Evolutionary conservation across 768 basidiomycete species (phyloP).

Genomic region (Serendipita vermifera): DNA sequence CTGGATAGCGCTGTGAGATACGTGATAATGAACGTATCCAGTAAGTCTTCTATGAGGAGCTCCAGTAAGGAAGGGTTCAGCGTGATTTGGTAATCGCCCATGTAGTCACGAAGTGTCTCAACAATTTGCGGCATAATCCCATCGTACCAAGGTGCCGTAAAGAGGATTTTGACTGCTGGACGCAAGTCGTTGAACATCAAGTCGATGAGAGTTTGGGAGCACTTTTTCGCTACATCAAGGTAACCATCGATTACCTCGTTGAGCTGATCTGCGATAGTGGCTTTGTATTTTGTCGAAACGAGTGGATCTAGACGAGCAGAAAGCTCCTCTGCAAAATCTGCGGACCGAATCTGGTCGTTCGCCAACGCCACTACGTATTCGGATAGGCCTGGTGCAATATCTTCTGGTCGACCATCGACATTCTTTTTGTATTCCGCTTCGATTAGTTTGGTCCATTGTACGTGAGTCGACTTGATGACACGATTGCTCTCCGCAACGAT

Average conservation of each 20-base stretch:
- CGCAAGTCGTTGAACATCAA: conserved; percentile 92
- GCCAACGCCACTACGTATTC: conserved; percentile 95
- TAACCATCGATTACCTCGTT: conserved; percentile 98
- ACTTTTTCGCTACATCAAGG: conserved; percentile 95
- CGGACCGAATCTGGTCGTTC: conserved; percentile 94
- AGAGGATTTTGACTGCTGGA: conserved; percentile 70
- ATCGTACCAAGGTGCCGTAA: conserved; percentile 83
- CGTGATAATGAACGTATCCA: conserved; percentile 77
- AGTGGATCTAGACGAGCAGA: conserved; percentile 77
- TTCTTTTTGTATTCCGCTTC: conserved; percentile 81
- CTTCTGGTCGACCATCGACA: conserved; percentile 67
- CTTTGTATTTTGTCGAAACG: conserved; percentile 84
- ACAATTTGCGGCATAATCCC: conserved; percentile 77
- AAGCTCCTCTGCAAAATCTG: conserved; percentile 83
- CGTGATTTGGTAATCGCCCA: conserved; percentile 84
- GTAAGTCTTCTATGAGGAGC: conserved; percentile 79
- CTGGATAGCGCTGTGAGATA: conserved; percentile 83
- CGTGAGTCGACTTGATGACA: conserved; percentile 80
- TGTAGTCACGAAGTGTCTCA: conserved; percentile 93
- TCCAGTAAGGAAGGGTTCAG: conserved; percentile 87
- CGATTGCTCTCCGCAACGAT: conserved; percentile 81
- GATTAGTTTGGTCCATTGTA: conserved; percentile 72
- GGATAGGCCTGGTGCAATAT: conserved; percentile 73
- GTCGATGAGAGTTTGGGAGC: conserved; percentile 86
- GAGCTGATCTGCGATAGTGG: conserved; percentile 66